Base-by-base conservation (phyloP, 306 rosid genomes). In the Potentilla sterilis region DNA sequence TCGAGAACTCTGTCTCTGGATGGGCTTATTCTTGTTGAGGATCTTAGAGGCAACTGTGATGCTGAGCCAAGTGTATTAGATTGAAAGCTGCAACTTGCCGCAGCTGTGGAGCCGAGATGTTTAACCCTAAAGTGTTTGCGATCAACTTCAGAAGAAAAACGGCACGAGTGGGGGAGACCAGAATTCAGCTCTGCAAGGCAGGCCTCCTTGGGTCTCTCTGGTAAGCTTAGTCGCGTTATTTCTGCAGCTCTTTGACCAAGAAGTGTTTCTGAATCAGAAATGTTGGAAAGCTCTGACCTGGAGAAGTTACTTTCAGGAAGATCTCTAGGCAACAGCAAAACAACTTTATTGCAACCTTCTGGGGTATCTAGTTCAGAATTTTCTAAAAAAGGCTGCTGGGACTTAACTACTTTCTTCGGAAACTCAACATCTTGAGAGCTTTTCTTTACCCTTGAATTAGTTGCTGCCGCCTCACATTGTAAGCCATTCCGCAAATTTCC, bases 291-390 rank as follows among this genome's bases (percentile, higher is more conserved):
- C 73, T 79, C 80, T 37, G 81, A 51, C 70, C 82, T 81, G 71
- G 80, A 57, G 75, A 86, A 84, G 78, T 62, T 76, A 70, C 64
- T 75, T 80, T 76, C 74, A 68, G 80, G 81, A 42, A 37, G 64
- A 79, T 82, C 85, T 68, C 80, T 75, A 3, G 91, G 91, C 79
- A 86, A 58, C 79, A 83, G 84, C 57, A 89, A 86, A 81, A 89
- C 93, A 77, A 75, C 76, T 16, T 89, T 80, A 81, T 86, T 78
- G 76, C 72, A 77, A 81, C 80, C 86, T 76, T 75, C 80, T 38
- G 72, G 67, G 42, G 77, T 68, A 70, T 22, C 88, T 70, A 64
- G 84, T 67, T 76, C 85, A 78, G 48, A 38, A 43, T 68, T 64
- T 61, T 58, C 77, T 71, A 68, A 75, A 67, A 70, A 74, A 42